phyloP scores from a whole-genome alignment of 2,329 filamentous ascomycete species.

The Dactylellina leptospora region DNA sequence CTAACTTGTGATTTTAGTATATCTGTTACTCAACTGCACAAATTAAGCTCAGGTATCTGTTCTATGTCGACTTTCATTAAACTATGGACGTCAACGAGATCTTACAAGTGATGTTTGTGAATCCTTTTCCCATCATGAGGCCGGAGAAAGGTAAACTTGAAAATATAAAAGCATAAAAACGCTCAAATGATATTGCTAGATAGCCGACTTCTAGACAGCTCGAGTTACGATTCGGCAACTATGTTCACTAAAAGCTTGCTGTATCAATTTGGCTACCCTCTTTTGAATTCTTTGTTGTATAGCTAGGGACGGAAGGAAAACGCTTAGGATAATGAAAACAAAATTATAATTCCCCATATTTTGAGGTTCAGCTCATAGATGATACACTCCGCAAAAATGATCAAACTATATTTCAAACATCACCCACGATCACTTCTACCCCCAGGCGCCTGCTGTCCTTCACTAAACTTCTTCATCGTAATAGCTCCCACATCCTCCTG shows the following conservation, averaged over 20 bases:
- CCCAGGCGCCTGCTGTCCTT: slow-evolving; percentile 38
- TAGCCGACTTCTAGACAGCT: not conserved
- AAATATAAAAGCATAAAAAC: not conserved
- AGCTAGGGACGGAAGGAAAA: not conserved
- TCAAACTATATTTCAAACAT: no score
- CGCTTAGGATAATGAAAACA: not conserved
- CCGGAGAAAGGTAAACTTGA: not conserved
- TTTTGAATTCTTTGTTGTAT: not conserved
- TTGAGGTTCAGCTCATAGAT: no score
- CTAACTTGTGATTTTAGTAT: slow-evolving; percentile 61
- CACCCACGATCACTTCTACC: no score
- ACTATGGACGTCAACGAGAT: not conserved
- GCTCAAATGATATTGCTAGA: not conserved
- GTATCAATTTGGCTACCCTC: not conserved
- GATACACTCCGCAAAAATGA: no score
- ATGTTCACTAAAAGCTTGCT: not conserved
- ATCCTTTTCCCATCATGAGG: no score
- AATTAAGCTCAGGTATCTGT: slow-evolving; percentile 74
- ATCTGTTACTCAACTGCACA: slow-evolving; percentile 76
- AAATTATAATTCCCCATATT: not conserved
- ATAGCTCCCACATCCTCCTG: slow-evolving; percentile 24
- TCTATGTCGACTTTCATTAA: slow-evolving; percentile 59
- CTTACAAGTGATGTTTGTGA: not conserved
- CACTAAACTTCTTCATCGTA: slow-evolving; percentile 50
- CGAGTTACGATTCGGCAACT: not conserved